phyloP scores from a whole-genome alignment of 768 basidiomycete species.

The Pisolithus albus region DNA sequence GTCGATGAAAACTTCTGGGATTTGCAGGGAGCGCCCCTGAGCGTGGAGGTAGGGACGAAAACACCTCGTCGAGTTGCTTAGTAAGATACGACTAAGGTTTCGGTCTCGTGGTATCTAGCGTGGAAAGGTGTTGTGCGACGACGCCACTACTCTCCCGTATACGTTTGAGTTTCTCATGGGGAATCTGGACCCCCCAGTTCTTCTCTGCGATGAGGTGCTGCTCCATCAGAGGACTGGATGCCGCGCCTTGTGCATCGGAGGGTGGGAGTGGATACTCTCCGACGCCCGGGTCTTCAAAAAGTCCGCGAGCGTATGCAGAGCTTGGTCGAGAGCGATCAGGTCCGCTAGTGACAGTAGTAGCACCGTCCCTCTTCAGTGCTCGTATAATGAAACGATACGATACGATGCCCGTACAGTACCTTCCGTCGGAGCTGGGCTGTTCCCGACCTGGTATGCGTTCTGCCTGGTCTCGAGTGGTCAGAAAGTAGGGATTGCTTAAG shows the following conservation, averaged over 20 bases:
- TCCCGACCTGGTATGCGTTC: slow-evolving; percentile 53
- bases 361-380: neutral
- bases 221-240: slow-evolving; percentile 23
- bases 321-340: slow-evolving; percentile 45
- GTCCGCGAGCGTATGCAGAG: slow-evolving; percentile 39
- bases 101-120: neutral
- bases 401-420: slow-evolving; percentile 26
- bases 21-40: too few relatives aligned
- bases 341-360: slow-evolving; percentile 30
- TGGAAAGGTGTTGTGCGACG: slow-evolving; percentile 36
- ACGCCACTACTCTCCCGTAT: slow-evolving; percentile 52
- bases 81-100: neutral
- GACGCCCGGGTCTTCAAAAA: slow-evolving; percentile 52
- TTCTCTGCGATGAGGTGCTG: slow-evolving; percentile 40
- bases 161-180: slow-evolving; percentile 47
- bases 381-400: too few relatives aligned
- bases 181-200: slow-evolving; percentile 34
- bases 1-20: too few relatives aligned
- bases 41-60: too few relatives aligned
- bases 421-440: slow-evolving; percentile 48
- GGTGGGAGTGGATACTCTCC: slow-evolving; percentile 54
- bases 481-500: too few relatives aligned
- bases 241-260: slow-evolving; percentile 6
- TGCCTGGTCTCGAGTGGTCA: slow-evolving; percentile 34
- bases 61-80: neutral